phyloP scores from a whole-genome alignment of 2,329 filamentous ascomycete genomes.

The Mycogone perniciosa region DNA sequence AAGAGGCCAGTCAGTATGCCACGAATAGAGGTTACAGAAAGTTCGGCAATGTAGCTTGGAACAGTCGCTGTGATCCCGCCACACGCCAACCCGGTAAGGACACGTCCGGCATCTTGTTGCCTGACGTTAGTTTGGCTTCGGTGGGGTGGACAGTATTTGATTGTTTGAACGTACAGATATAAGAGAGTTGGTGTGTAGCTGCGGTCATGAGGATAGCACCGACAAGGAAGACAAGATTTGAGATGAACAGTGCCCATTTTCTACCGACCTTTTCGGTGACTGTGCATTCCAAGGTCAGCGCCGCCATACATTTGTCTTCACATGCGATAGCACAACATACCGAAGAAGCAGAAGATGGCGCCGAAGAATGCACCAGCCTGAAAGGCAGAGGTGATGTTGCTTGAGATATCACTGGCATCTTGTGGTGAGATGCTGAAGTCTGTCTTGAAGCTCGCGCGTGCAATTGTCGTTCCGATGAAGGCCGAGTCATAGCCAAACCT shows the following conservation, averaged over 20 bases:
- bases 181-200: slow-evolving; percentile 33
- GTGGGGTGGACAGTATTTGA: fast-evolving
- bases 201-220: slow-evolving; percentile 39
- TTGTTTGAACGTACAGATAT: slow-evolving; percentile 31
- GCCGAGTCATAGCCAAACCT: slow-evolving; percentile 49
- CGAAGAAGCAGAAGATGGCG: slow-evolving; percentile 40
- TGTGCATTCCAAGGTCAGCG: slow-evolving; percentile 5
- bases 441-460: slow-evolving; percentile 39
- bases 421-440: slow-evolving; percentile 30
- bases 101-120: slow-evolving; percentile 47
- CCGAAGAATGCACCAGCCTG: slow-evolving; percentile 49
- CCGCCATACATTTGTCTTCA: background rate
- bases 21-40: slow-evolving; percentile 51
- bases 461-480: slow-evolving; percentile 49
- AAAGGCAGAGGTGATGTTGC: slow-evolving; percentile 41
- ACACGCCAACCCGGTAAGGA: slow-evolving; percentile 50
- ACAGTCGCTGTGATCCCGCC: slow-evolving; percentile 53
- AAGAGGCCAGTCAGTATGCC: slow-evolving; percentile 51
- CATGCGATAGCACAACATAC: slow-evolving; percentile 16
- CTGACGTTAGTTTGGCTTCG: slow-evolving; percentile 1
- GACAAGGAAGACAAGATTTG: slow-evolving; percentile 38
- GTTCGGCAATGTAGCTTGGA: slow-evolving; percentile 58
- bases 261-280: slow-evolving; percentile 44
- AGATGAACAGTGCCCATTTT: slow-evolving; percentile 41
- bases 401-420: slow-evolving; percentile 27